Conservation (phyloP, 129 eudicot genomes). For the Helichrysum umbraculigerum region DNA sequence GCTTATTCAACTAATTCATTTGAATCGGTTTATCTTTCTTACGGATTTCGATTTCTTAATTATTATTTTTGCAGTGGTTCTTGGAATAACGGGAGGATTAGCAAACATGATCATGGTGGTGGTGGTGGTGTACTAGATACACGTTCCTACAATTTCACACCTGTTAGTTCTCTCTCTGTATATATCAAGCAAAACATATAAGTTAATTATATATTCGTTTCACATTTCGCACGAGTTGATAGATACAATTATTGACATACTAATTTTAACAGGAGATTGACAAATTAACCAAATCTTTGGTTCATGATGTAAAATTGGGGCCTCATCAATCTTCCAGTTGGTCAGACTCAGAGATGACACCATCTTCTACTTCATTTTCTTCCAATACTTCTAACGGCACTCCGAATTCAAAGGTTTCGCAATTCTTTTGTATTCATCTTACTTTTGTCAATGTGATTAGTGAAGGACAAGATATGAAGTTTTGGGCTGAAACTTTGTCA, state of each 20-base stretch:
- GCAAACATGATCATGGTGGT: conserved; percentile 8
- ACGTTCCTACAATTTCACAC: conserved; percentile 23
- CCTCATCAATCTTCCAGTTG: conserved; percentile 36
- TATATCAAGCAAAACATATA: too few species aligned
- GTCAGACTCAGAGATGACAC: conserved; percentile 41
- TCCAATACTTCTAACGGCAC: conserved; percentile 34
- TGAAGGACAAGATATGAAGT: not conserved
- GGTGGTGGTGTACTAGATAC: conserved; percentile 16
- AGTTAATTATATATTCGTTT: too few species aligned
- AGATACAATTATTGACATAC: not conserved
- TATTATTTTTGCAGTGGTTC: conserved; percentile 18
- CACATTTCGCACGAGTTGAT: too few species aligned
- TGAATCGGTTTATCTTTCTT: too few species aligned
- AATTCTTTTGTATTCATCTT: not conserved
- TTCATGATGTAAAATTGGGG: conserved; percentile 32
- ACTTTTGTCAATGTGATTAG: not conserved
- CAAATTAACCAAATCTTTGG: not conserved
- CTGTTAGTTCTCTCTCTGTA: not conserved
- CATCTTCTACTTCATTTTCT: conserved; percentile 33
- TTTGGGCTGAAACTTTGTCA: not conserved
- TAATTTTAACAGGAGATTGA: not conserved
- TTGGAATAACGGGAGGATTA: conserved; percentile 29
- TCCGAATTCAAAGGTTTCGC: conserved; percentile 42
- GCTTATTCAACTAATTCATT: too few species aligned
- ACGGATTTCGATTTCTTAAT: not conserved